These are phyloP conservation scores for Ustilago crameri DNA, from an alignment of 1,284 basidiomycete genomes.

Conservation along the genomic window DNA sequence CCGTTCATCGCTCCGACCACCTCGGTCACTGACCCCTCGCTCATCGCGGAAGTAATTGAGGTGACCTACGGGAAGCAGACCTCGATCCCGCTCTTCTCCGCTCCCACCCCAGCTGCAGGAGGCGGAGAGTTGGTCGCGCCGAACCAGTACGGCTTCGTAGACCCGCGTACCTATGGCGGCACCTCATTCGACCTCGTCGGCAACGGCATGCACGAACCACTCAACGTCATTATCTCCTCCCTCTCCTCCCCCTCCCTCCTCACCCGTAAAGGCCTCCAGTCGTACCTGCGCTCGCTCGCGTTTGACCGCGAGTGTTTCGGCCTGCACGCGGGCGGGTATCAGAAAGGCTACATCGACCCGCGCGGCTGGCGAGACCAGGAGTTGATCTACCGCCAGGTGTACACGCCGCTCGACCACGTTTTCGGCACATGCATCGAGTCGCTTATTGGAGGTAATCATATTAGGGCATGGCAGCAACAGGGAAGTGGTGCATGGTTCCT, in stretches of 20 bases:
- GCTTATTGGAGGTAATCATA: slow-evolving; percentile 87
- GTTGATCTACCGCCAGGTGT: slow-evolving; percentile 56
- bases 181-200: slow-evolving; percentile 47
- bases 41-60: slow-evolving; percentile 12
- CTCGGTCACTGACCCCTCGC: slow-evolving; percentile 12
- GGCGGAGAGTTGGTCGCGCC: background rate
- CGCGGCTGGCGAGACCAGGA: slow-evolving; percentile 49
- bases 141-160: slow-evolving; percentile 49
- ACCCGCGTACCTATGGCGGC: slow-evolving; percentile 53
- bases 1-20: slow-evolving; percentile 14
- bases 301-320: slow-evolving; percentile 66
- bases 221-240: slow-evolving; percentile 63
- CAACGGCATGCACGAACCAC: slow-evolving; percentile 56
- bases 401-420: slow-evolving; percentile 49
- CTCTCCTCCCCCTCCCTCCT: slow-evolving; percentile 53
- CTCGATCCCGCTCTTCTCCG: slow-evolving; percentile 19
- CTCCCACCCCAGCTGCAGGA: background rate
- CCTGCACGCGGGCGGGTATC: slow-evolving; percentile 52
- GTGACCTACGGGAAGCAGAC: slow-evolving; percentile 30
- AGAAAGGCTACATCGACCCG: slow-evolving; percentile 51
- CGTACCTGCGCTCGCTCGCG: slow-evolving; percentile 55
- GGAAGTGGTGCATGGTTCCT: slow-evolving; percentile 82
- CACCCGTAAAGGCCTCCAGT: slow-evolving; percentile 56
- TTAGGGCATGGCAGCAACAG: slow-evolving; percentile 73
- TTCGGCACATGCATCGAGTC: slow-evolving; percentile 73